A percentile compares a stretch with the other conserved stretches of the same genome.
Evolutionary conservation across 1,284 basidiomycete species (phyloP).

Genomic region (Fomitopsis palustris): DNA sequence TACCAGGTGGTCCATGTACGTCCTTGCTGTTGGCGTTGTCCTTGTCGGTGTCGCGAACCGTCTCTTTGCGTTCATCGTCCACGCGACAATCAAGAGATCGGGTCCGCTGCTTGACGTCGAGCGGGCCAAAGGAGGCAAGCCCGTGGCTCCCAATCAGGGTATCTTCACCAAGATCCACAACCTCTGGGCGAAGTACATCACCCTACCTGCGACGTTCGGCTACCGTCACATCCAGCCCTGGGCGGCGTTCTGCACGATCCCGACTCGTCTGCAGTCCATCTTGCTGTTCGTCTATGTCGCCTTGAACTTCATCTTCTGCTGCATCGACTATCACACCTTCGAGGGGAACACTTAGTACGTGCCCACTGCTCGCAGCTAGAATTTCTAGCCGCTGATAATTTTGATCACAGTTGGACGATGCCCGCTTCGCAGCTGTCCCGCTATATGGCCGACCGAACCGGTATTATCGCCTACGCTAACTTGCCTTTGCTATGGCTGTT

Average conservation of each 20-base stretch:
- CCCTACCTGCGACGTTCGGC: background rate
- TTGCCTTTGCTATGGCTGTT: background rate
- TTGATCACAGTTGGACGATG: background rate
- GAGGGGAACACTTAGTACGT: background rate
- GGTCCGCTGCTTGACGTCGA: background rate
- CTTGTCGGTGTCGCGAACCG: background rate
- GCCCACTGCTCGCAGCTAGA: no score
- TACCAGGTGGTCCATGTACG: background rate
- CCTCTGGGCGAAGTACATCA: background rate
- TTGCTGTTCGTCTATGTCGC: background rate
- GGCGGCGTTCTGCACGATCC: background rate
- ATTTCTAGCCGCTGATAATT: background rate
- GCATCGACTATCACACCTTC: background rate
- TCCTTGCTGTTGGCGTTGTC: background rate
- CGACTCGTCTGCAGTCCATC: background rate
- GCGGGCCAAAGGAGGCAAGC: background rate
- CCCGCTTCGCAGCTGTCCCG: background rate
- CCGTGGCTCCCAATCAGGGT: background rate
- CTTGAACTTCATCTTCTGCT: background rate
- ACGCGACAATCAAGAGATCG: background rate
- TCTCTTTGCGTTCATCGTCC: background rate
- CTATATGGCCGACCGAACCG: background rate
- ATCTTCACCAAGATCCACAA: background rate
- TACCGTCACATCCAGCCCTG: background rate
- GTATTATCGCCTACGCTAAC: background rate